Evolutionary conservation across 371 early-diverging fungal species (phyloP), one percentile per base, ranked within the genome.

Genomic region (Zopfochytrium polystomum): DNA sequence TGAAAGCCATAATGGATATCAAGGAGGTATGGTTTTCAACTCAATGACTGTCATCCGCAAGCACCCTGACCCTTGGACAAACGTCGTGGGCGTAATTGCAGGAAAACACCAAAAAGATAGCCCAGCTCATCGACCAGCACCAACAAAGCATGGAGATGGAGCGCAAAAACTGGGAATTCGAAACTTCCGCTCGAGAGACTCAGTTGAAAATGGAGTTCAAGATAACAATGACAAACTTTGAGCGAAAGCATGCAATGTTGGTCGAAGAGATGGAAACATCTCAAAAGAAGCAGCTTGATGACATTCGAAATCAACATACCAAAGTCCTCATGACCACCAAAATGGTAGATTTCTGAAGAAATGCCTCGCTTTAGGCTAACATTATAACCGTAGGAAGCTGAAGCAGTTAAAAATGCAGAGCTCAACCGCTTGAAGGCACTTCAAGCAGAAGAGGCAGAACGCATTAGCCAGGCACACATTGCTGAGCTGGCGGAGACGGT

Each of bases 241-340:
- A 80, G 47, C 67, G 71, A 30, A 49, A 66, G 45, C 55, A 66
- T 43, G 58, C 52, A 3, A 44, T 22, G 15, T 57, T 62, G 23
- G 32, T 63, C 27, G 63, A 53, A 20, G 76, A 73, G 60, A 25
- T 65, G 2, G 70, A 71, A 18, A 55, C 49, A 9, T 34, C 55
- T 3, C 72, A 75, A 31, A 63, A 68, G 33, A 59, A 52, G 34
- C 60, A 61, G 59, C 31, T 78, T 25, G 76, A 78, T 31, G 73
- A 78, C 18, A 43, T 78, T n/a, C 47, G 72, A 27, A 67, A 71
- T 32, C 58, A 64, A 33, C 60, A 71, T 52, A 71, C 72, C n/a
- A 65, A 65, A 20, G 54, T 60, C 30, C 44, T 64, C 9, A n/a
- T 71, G 4, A 61, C 64, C 23, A 60, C 69, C 27, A 71, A 73